Base-by-base conservation (phyloP, 2,329 filamentous ascomycete genomes). In the Lizonia empirigonia region DNA sequence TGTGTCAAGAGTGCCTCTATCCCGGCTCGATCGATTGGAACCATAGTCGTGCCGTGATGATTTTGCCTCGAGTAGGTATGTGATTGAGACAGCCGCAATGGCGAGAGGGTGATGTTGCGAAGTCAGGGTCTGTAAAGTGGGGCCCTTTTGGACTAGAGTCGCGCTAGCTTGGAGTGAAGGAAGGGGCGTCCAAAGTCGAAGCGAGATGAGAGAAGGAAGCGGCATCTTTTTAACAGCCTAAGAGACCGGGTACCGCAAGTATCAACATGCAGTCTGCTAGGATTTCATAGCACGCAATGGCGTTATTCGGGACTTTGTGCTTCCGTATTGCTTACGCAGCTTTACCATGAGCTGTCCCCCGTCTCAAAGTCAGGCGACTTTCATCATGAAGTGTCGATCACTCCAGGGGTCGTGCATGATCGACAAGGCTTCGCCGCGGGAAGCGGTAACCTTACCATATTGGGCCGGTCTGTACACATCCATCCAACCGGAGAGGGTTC, bases 311-410 rank as follows among this genome's bases (percentile, higher is more conserved):
- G 16, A 26, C 23, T 18, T 7, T 36, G 30, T 27, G 33, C 22
- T 22, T 16, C 27, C 37, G 26, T n/a, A 9, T 27, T 33, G n/a
- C 19, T 45, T 26, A 24, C 13, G 32, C 40, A 50, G 40, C 45
- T 39, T 48, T 26, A 16, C 33, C 26, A 13, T 26, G 27, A 50
- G 24, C 41, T 32, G 36, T 41, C 35, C 41, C 16, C 34, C 45
- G 40, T 41, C 38, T 39, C 18, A 44, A 10, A 35, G 16, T 48
- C 50, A 44, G 38, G 38, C 37, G 37, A 47, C 33, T 45, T 38
- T 50, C 41, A 38, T 50, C 22, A 41, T 46, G 7, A 16, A 33
- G 15, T 15, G 34, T 35, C 32, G 37, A 55, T 55, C 51, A 29
- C 33, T 23, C 22, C 38, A 47, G 30, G 27, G 30, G 29, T 34